Evolutionary conservation across 2,329 filamentous ascomycete genomes (phyloP).

Genomic region (Periglandula ipomoeae): DNA sequence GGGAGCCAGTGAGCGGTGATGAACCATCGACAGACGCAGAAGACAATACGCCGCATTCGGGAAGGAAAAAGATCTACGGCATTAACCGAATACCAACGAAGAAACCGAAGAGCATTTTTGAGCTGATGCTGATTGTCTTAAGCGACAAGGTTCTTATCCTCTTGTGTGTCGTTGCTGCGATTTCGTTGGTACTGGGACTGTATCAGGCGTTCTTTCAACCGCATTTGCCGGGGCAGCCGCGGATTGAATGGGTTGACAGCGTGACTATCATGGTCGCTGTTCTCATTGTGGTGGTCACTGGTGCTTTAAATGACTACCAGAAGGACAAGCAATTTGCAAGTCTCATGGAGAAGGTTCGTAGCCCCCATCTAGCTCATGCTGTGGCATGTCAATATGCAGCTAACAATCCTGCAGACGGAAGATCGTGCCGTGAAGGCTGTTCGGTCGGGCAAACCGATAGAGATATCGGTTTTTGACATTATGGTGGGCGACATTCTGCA

Average conservation of each 20-base stretch:
- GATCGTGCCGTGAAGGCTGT: constrained; percentile 55
- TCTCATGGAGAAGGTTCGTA: constrained; percentile 39
- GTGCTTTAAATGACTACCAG: constrained; percentile 55
- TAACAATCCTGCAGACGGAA: constrained; percentile 32
- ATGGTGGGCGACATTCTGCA: constrained; percentile 62
- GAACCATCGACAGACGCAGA: neutral
- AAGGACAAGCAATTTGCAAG: constrained; percentile 57
- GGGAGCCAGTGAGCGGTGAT: neutral
- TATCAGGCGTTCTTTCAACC: constrained; percentile 53
- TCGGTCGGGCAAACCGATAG: constrained; percentile 53
- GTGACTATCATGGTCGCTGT: constrained; percentile 41
- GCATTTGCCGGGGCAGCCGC: constrained; percentile 30
- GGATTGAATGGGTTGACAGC: constrained; percentile 58
- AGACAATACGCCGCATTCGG: neutral
- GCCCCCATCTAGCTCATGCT: neutral
- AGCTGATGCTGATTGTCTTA: neutral
- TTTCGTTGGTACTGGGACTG: constrained; percentile 57
- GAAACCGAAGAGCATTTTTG: constrained; percentile 1
- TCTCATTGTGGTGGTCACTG: constrained; percentile 6
- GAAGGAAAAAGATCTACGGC: neutral
- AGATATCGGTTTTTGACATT: constrained; percentile 59
- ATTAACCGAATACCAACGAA: constrained; percentile 1
- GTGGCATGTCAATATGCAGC: neutral
- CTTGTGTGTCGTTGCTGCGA: constrained; percentile 53
- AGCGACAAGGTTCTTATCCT: constrained; percentile 46